Evolutionary conservation across 2,329 filamentous ascomycete species (phyloP), one percentile per base, ranked within the genome.

Genomic region (Microcyclosporella mali): DNA sequence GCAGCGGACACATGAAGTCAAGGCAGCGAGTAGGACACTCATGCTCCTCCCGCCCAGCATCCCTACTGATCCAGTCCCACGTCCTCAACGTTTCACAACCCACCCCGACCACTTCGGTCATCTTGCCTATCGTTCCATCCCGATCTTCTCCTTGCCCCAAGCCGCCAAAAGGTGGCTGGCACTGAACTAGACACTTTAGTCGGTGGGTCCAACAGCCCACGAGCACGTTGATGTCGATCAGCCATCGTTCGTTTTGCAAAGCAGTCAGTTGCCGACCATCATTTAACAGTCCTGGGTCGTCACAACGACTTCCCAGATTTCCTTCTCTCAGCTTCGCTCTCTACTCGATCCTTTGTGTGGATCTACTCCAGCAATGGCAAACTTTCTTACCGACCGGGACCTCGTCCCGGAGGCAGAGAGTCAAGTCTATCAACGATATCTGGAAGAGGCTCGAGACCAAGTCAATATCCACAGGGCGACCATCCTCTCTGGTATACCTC

Each of bases 401-500:
- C 29, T 51, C 30, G 42, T 51, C 37, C 31, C 43, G 18, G 27
- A 33, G 12, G 45, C 41, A 31, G 45, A 51, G 18, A 27, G 34
- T 4, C 28, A 37, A 36, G 16, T 45, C 19, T 47, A 39, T 25
- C 39, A 18, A n/a, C 42, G 33, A 14, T 43, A 45, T 19, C 15
- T 51, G n/a, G 45, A 47, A 14, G 14, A 37, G 25, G 32, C 40
- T 17, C 33, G 16, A 11, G 16, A 25, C 25, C 32, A 38, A 19
- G 36, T 31, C 30, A 16, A 30, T 7, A 28, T 41, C 36, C 17
- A 43, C 27, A 42, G 32, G 9, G 27, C 35, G 14, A 29, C 33
- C 25, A 35, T 55, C 1, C 41, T 57, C 12, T 32, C 38, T 11
- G 19, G 40, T n/a, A 58, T 58, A 25, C 56, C 56, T 17, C 45